These are phyloP conservation scores for Sordaria brevicollis DNA, from an alignment of 495 filamentous ascomycete species.

Conservation along the genomic window DNA sequence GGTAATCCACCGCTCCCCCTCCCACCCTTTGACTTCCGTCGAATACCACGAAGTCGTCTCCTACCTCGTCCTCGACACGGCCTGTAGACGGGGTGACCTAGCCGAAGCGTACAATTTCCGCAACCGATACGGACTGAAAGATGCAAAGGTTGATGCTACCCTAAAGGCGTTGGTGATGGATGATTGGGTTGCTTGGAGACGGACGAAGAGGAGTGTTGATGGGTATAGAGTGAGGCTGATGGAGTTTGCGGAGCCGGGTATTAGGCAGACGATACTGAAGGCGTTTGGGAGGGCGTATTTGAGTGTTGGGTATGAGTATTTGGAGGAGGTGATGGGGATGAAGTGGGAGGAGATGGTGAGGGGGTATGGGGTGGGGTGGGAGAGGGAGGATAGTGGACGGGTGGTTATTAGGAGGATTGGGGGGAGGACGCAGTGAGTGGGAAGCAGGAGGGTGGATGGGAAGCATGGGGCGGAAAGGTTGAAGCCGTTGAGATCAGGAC, in stretches of 20 bases:
- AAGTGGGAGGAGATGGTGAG: constrained; percentile 59
- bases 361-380: constrained; percentile 68
- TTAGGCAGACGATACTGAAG: constrained; percentile 68
- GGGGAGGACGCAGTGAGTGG: constrained; percentile 17
- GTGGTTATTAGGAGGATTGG: constrained; percentile 57
- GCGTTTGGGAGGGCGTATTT: constrained; percentile 78
- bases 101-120: constrained; percentile 58
- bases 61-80: constrained; percentile 79
- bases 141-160: constrained; percentile 53
- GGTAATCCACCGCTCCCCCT: constrained; percentile 46
- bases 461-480: not conserved
- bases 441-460: not conserved
- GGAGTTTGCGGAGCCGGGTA: constrained; percentile 62
- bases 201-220: constrained; percentile 59
- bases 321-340: constrained; percentile 50
- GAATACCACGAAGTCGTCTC: constrained; percentile 68
- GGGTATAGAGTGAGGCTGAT: constrained; percentile 66
- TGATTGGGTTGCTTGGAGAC: constrained; percentile 73
- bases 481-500: not conserved
- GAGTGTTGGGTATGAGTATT: constrained; percentile 51
- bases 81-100: constrained; percentile 72
- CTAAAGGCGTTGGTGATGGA: constrained; percentile 64
- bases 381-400: constrained; percentile 49
- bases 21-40: constrained; percentile 39
- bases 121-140: constrained; percentile 43